Evolutionary conservation across 2,329 filamentous ascomycete genomes (phyloP).

Genomic region (Lasiodiplodia hormozganensis): DNA sequence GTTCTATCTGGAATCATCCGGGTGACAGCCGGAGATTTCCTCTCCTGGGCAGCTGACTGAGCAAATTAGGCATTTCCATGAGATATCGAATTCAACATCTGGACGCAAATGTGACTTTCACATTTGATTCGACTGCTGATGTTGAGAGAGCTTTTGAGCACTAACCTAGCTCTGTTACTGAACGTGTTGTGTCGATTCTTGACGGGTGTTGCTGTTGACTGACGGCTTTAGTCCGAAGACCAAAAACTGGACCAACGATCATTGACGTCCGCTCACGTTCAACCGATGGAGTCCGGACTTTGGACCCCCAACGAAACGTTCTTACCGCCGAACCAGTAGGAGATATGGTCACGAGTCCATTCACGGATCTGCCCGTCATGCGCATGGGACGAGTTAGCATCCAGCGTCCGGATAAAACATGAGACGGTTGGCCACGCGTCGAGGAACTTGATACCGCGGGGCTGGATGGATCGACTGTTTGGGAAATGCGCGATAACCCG

Average conservation of each 20-base stretch:
- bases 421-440: background rate
- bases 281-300: background rate
- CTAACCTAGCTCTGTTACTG: too few relatives aligned
- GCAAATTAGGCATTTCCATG: too few relatives aligned
- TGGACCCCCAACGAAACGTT: background rate
- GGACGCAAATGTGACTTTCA: too few relatives aligned
- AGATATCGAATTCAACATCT: too few relatives aligned
- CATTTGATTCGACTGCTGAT: too few relatives aligned
- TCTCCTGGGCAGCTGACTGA: background rate
- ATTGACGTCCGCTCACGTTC: background rate
- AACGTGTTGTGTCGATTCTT: too few relatives aligned
- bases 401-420: background rate
- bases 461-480: background rate
- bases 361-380: background rate
- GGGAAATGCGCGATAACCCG: constrained; percentile 4
- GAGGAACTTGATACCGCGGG: background rate
- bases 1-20: background rate
- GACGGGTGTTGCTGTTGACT: too few relatives aligned
- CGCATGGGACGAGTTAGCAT: background rate
- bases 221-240: background rate
- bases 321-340: background rate
- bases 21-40: background rate
- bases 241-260: background rate
- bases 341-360: background rate
- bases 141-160: too few relatives aligned